Base-by-base conservation (phyloP, 2,329 filamentous ascomycete species). In the Corinectria fuckeliana region DNA sequence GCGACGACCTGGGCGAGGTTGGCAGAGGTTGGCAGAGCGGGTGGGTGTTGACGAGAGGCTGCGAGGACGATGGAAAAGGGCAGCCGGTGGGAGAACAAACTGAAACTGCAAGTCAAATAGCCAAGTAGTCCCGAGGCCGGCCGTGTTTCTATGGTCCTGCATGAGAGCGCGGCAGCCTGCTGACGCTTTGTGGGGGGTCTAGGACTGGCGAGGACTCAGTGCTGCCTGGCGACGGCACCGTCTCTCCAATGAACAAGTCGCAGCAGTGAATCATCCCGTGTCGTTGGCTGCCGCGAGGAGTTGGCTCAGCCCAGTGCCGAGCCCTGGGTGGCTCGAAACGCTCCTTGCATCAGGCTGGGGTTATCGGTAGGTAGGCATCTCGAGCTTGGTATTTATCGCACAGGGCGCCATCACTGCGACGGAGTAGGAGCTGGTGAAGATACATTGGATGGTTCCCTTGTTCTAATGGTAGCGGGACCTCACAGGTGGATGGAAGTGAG, bases 351-450 rank as follows among this genome's bases (percentile, higher is more conserved):
- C 32, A 26, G 32, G 48, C 20, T 16, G 7, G 23, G 32, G n/a
- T 18, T 38, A 16, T 7, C 16, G 8, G 36, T 14, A 10, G 16
- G 14, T 36, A 6, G 13, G n/a, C n/a, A 36, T 36, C 34, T 14
- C 34, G 34, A n/a, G n/a, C n/a, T n/a, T n/a, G n/a, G n/a, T n/a
- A n/a, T n/a, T 25, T 20, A 30, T 45, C 25, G 42, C 42, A 6
- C n/a, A 26, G 25, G 23, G 25, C 42, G 44, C 52, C 26, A 49
- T 56, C 8, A 36, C 20, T 49, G 44, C 52, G 38, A 56, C 44
- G 52, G 52, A 45, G 42, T 25, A 28, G 42, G 25, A 26, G 16
- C 34, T 25, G 16, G 18, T 5, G 44, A 10, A 56, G 52, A 45
- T 45, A 50, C 44, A 50, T 18, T 50, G 20, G 13, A 9, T 44